A percentile compares a stretch with the other conserved stretches of the same genome.
These are phyloP conservation scores for Trichocomaceae sp. DNA, from an alignment of 2,329 filamentous ascomycete genomes.

Conservation along the genomic window DNA sequence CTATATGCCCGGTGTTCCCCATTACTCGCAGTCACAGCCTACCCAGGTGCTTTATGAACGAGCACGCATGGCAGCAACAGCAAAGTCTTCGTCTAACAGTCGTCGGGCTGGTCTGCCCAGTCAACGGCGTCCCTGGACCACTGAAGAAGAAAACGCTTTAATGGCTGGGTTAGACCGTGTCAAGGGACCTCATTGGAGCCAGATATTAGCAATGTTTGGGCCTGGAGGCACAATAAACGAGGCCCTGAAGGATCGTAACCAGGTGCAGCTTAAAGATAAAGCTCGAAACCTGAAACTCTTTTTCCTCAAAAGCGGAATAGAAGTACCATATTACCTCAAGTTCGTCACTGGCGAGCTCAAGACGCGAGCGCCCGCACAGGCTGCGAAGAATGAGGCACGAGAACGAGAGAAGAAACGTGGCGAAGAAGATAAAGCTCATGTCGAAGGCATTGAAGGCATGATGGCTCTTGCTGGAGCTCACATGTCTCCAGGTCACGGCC, in stretches of 20 bases:
- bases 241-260: conserved; percentile 78
- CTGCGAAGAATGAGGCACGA: conserved; percentile 45
- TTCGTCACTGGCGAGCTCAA: conserved; percentile 86
- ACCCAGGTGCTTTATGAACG: conserved; percentile 54
- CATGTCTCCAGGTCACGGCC: conserved; percentile 20
- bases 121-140: conserved; percentile 73
- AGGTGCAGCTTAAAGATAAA: conserved; percentile 90
- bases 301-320: conserved; percentile 84
- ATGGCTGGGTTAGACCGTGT: conserved; percentile 85
- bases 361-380: conserved; percentile 65
- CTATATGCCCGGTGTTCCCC: conserved; percentile 42
- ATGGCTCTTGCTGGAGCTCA: conserved; percentile 40
- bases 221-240: conserved; percentile 71
- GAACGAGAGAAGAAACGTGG: conserved; percentile 41
- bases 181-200: conserved; percentile 87
- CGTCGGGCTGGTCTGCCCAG: conserved; percentile 49
- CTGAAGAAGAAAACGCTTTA: conserved; percentile 81
- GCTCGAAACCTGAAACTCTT: conserved; percentile 84
- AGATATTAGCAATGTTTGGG: conserved; percentile 80
- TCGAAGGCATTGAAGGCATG: conserved; percentile 43
- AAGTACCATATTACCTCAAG: conserved; percentile 81
- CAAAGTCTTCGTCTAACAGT: conserved; percentile 49
- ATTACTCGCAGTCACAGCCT: conserved; percentile 42
- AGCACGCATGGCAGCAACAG: conserved; percentile 49
- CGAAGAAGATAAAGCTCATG: conserved; percentile 43